Evolutionary conservation across 768 basidiomycete genomes (phyloP).

Genomic region (Russula lepida): DNA sequence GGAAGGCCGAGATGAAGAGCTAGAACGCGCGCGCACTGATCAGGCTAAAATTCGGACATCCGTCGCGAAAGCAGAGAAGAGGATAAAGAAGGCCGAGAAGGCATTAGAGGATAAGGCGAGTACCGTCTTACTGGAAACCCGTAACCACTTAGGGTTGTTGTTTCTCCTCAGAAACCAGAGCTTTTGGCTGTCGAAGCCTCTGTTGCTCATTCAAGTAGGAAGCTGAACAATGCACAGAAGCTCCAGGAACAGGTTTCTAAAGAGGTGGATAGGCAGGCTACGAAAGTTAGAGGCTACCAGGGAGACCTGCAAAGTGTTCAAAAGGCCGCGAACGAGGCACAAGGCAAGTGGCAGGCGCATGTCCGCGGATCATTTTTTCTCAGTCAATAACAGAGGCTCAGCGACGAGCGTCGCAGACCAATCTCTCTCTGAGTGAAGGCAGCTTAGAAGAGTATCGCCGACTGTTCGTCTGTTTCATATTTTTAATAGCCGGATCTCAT

Average conservation of each 20-base stretch:
- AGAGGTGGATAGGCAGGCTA: slow-evolving; percentile 44
- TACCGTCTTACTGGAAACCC: slow-evolving; percentile 26
- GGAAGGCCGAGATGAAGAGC: slow-evolving; percentile 54
- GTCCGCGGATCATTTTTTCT: neutral
- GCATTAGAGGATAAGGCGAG: slow-evolving; percentile 71
- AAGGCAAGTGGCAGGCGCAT: slow-evolving; percentile 42
- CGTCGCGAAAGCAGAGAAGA: slow-evolving; percentile 79
- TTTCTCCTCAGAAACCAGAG: slow-evolving; percentile 61
- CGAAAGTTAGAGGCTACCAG: slow-evolving; percentile 47
- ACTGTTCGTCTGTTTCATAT: slow-evolving; percentile 38
- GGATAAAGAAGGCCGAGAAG: slow-evolving; percentile 87
- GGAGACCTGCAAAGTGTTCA: slow-evolving; percentile 60
- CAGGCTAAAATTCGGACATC: slow-evolving; percentile 70
- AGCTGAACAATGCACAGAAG: slow-evolving; percentile 60
- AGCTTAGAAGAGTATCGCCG: slow-evolving; percentile 81
- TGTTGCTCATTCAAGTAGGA: slow-evolving; percentile 77
- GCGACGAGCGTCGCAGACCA: slow-evolving; percentile 60
- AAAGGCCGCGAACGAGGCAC: slow-evolving; percentile 65
- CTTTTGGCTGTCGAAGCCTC: slow-evolving; percentile 79
- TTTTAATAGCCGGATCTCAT: slow-evolving; percentile 8
- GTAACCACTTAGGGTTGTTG: neutral
- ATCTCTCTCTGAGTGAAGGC: slow-evolving; percentile 71
- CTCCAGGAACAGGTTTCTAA: slow-evolving; percentile 55
- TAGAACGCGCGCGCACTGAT: slow-evolving; percentile 66
- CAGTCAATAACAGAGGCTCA: slow-evolving; percentile 51